phyloP scores from a whole-genome alignment of 441 rosid species.

The Erodium trifolium region DNA sequence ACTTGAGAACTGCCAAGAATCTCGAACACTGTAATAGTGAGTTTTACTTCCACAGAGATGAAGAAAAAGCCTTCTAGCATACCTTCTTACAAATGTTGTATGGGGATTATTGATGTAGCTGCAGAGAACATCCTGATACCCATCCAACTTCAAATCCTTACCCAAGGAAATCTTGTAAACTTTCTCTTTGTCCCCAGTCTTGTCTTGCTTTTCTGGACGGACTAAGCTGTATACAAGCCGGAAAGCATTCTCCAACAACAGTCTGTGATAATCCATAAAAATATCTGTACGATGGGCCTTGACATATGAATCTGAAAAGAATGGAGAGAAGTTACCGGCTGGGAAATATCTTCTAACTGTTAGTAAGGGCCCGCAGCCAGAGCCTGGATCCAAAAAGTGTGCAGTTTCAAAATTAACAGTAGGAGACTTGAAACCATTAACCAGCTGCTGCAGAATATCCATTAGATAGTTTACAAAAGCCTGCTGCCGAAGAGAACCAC shows the following conservation, averaged over 20 bases:
- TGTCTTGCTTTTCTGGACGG: slow-evolving; percentile 98
- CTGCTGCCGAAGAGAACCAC: slow-evolving; percentile 81
- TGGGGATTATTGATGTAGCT: slow-evolving; percentile 95
- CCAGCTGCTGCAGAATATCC: slow-evolving; percentile 97
- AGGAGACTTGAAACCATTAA: slow-evolving; percentile 84
- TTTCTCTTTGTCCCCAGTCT: slow-evolving; percentile 88
- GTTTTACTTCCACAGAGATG: slow-evolving; percentile 99
- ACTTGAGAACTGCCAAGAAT: slow-evolving; percentile 96
- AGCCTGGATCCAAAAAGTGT: slow-evolving; percentile 62
- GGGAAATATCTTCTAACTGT: slow-evolving; percentile 91
- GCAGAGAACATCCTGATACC: slow-evolving; percentile 97
- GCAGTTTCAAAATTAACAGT: slow-evolving; percentile 48
- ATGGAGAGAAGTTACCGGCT: slow-evolving; percentile 94
- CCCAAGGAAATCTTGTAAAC: slow-evolving; percentile 50
- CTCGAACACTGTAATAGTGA: slow-evolving; percentile 94
- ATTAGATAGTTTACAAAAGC: slow-evolving; percentile 83
- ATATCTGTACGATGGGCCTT: slow-evolving; percentile 87
- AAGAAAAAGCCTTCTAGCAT: slow-evolving; percentile 96
- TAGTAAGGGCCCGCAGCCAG: slow-evolving; percentile 96
- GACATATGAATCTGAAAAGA: slow-evolving; percentile 98
- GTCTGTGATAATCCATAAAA: slow-evolving; percentile 89
- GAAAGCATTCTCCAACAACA: slow-evolving; percentile 90
- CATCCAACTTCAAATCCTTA: slow-evolving; percentile 95
- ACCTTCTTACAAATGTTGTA: slow-evolving; percentile 93
- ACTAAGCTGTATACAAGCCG: slow-evolving; percentile 89